Evolutionary conservation across 2,329 filamentous ascomycete species (phyloP), one percentile per base, ranked within the genome.

Genomic region (Fusarium protoensiforme): DNA sequence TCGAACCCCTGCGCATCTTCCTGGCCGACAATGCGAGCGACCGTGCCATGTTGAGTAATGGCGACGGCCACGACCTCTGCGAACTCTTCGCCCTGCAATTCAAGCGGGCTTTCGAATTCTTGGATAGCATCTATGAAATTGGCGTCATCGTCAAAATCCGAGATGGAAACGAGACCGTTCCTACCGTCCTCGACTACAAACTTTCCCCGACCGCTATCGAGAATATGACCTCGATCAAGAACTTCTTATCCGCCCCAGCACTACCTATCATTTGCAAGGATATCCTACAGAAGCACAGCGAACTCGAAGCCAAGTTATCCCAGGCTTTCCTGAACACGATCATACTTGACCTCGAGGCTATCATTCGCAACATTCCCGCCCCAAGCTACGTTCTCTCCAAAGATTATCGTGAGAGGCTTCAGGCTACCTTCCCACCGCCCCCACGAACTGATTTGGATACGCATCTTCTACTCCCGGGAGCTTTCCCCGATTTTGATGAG

Each of bases 291-390:
- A 41, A 70, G 39, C 53, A 67, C 59, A 60, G 39, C 46, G 60
- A 67, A 48, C 38, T 33, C 20, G 29, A 67, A 7, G 56, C 66
- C 14, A 54, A 65, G 18, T 46, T 80, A 33, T 76, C 79, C 9
- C 60, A 69, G 33, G 61, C 73, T n/a, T 76, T 80, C 43, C 58
- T 80, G 29, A 74, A 80, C 46, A 64, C 46, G 16, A 70, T 81
- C 29, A 62, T 79, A 24, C 69, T 80, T 51, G 80, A 82, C 61
- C 67, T 82, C 56, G 71, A 78, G 53, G 80, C 80, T 18, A 74
- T 81, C 24, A 64, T 72, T 14, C 65, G 69, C 38, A 72, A 74
- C 33, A 58, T 80, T 5, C 76, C 80, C 6, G 61, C 76, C 10
- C 80, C 80, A 48, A 82, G 79, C 61, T 81, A 77, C 35, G 70